These are phyloP conservation scores for Crithidia mellificae DNA, from an alignment of 208 protist genomes.

Conservation along the genomic window DNA sequence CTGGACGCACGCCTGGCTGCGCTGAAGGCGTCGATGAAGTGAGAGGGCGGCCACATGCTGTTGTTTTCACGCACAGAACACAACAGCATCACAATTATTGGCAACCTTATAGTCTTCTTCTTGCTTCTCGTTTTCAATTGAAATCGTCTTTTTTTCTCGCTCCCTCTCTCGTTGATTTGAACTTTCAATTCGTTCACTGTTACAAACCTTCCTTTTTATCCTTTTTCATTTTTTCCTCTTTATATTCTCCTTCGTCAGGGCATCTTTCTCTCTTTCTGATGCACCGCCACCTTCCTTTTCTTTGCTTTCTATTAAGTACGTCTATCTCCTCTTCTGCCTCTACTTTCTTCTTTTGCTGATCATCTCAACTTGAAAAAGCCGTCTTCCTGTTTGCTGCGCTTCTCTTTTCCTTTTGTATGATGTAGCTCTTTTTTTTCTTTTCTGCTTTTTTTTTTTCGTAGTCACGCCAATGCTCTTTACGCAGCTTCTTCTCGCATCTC, in stretches of 20 bases:
- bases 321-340: conserved; percentile 2
- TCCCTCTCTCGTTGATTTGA: too few relatives aligned
- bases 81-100: too few relatives aligned
- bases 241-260: not conserved
- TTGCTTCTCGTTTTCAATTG: not conserved
- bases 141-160: too few relatives aligned
- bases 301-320: not conserved
- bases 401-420: not conserved
- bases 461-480: too few relatives aligned
- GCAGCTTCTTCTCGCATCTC: not conserved
- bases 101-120: not conserved
- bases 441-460: too few relatives aligned
- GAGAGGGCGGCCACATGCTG: conserved; percentile 6
- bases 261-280: not conserved
- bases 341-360: conserved; percentile 5
- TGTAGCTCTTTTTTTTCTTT: not conserved
- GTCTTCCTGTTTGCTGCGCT: not conserved
- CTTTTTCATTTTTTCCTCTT: too few relatives aligned
- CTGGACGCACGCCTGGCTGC: conserved; percentile 83
- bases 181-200: too few relatives aligned
- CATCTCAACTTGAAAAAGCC: not conserved
- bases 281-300: conserved; percentile 2
- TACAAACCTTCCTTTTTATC: too few relatives aligned
- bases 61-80: too few relatives aligned
- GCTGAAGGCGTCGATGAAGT: conserved; percentile 80